phyloP scores from a whole-genome alignment of 768 basidiomycete genomes.

The Lactarius sanguifluus region DNA sequence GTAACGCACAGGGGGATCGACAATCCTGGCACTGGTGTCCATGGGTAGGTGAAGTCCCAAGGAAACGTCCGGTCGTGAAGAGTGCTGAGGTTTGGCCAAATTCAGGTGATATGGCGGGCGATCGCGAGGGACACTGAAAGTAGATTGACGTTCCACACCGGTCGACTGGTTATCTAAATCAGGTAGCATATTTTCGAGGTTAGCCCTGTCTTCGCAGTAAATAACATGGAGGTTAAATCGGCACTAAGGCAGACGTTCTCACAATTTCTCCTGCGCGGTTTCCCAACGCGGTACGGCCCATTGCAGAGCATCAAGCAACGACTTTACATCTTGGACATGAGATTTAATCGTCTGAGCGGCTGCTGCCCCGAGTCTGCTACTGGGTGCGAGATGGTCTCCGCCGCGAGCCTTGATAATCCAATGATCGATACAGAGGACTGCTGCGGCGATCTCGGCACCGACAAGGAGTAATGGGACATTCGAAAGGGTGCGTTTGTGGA shows the following conservation, averaged over 20 bases:
- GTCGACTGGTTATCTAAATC: constrained; percentile 13
- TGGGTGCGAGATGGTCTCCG: neutral
- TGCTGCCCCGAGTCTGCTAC: constrained; percentile 2
- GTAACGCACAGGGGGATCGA: constrained; percentile 8
- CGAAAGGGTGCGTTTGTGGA: constrained; percentile 25
- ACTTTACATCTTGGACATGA: constrained; percentile 23
- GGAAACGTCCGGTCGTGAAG: constrained; percentile 9
- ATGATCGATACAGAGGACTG: constrained; percentile 25
- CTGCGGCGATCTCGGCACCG: constrained; percentile 23
- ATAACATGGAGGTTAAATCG: neutral
- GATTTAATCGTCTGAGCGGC: constrained; percentile 14
- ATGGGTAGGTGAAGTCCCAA: neutral
- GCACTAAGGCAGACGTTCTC: neutral
- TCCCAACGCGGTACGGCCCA: constrained; percentile 30
- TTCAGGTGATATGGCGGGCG: neutral
- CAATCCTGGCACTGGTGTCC: neutral
- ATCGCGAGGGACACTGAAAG: neutral
- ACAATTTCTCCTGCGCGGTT: constrained; percentile 24
- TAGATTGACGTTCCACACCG: neutral
- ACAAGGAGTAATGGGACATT: constrained; percentile 26
- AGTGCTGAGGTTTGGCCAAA: constrained; percentile 7
- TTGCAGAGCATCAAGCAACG: constrained; percentile 21
- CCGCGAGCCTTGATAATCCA: constrained; percentile 27
- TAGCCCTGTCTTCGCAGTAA: constrained; percentile 12
- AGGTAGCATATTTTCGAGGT: constrained; percentile 24